A percentile compares a stretch with the other conserved stretches of the same genome.
phyloP scores from a whole-genome alignment of 345 rosid species.

The Populus nigra region DNA sequence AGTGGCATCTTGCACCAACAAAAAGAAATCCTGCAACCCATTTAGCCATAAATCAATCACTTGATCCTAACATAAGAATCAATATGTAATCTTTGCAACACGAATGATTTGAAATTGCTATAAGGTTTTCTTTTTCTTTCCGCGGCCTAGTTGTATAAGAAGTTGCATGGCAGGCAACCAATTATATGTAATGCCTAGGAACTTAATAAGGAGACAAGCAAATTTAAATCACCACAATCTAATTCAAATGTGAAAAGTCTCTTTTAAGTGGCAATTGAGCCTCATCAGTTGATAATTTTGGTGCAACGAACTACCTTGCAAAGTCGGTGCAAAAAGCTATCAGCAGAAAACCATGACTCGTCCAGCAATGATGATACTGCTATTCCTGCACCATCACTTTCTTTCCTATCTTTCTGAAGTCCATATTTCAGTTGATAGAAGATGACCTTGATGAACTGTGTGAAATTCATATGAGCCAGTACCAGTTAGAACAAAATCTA shows the following conservation, averaged over 20 bases:
- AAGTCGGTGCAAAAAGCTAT: conserved; percentile 76
- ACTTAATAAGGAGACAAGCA: background rate
- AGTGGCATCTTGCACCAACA: conserved; percentile 58
- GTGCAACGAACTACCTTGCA: conserved; percentile 50
- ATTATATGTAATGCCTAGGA: background rate
- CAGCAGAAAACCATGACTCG: conserved; percentile 77
- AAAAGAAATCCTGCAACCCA: conserved; percentile 70
- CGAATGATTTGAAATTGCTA: background rate
- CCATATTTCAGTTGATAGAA: conserved; percentile 88
- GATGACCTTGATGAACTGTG: conserved; percentile 75
- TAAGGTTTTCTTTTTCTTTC: too few relatives aligned
- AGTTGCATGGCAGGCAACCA: background rate
- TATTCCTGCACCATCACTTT: conserved; percentile 35
- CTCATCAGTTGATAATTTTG: background rate
- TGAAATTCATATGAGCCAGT: conserved; percentile 12
- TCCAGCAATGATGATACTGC: conserved; percentile 62
- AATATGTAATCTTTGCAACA: background rate
- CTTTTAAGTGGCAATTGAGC: background rate
- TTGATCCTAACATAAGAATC: background rate
- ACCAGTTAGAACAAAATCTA: background rate
- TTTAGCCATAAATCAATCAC: conserved; percentile 3
- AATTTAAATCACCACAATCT: background rate
- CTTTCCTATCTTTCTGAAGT: conserved; percentile 57
- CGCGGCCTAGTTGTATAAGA: background rate
- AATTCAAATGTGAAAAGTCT: conserved; percentile 4